phyloP scores from a whole-genome alignment of 306 rosid genomes.

The Acacia crassicarpa region DNA sequence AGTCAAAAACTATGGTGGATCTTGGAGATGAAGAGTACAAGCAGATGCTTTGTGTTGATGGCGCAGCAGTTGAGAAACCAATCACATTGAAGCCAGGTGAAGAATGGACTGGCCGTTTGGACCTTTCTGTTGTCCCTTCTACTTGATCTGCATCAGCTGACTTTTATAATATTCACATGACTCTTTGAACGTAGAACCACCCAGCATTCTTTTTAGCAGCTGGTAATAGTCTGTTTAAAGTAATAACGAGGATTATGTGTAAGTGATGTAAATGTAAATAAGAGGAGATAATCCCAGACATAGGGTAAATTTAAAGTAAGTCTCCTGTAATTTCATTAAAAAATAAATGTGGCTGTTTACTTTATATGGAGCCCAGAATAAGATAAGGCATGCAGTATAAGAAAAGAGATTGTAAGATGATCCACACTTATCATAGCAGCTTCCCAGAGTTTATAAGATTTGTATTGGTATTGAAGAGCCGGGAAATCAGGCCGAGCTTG shows the following conservation, averaged over 20 bases:
- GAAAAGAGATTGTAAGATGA: not conserved
- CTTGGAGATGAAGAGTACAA: constrained; percentile 90
- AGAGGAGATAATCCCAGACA: constrained; percentile 8
- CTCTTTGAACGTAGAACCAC: constrained; percentile 28
- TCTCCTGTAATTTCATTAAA: not conserved
- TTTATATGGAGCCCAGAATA: not conserved
- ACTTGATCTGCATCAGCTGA: constrained; percentile 32
- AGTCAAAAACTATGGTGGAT: constrained; percentile 59
- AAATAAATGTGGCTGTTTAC: not conserved
- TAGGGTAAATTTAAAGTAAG: not conserved
- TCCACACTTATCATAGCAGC: not conserved
- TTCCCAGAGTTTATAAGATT: not conserved
- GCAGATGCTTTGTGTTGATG: constrained; percentile 83
- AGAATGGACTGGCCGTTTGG: constrained; percentile 92
- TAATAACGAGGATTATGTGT: not conserved
- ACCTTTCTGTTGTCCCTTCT: constrained; percentile 57
- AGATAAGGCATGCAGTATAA: not conserved
- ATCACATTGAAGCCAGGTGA: constrained; percentile 76
- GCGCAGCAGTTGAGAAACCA: constrained; percentile 76
- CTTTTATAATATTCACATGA: constrained; percentile 1
- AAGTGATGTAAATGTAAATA: constrained; percentile 19
- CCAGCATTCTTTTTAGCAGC: constrained; percentile 27
- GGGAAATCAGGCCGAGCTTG: too few relatives aligned
- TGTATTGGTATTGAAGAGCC: not conserved
- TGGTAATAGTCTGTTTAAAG: not conserved